Evolutionary conservation across 306 rosid genomes (phyloP), one percentile per base, ranked within the genome.

Genomic region (Pyrus bretschneideri): DNA sequence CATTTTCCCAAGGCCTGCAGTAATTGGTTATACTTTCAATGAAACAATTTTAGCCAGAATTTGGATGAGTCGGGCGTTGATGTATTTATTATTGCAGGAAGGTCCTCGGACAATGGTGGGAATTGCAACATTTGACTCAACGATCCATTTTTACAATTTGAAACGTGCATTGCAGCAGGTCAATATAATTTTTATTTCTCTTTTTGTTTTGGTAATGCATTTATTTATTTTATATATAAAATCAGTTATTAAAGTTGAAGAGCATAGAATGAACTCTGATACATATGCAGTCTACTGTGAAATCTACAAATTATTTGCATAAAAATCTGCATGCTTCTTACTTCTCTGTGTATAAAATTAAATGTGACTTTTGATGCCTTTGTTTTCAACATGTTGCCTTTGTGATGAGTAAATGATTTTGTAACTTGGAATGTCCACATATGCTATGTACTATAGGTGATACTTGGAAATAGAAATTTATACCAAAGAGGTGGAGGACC

Each of bases 121-220:
- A 76, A 81, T 95, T 67, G 98, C 99, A 63, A 92, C 99, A 14
- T 95, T 95, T 88, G 99, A 95, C 83, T 92, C 92, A 19, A 92
- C 98, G 15, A 91, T 95, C 86, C 99, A 95, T 78, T 95, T 95
- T 83, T 95, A 95, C 86, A 95, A 89, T 82, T 81, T 95, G 87
- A 95, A 95, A 87, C 97, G 98, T 74, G 97, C 91, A 33, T 76
- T 89, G 80, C 98, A 95, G 83, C 99, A 95, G 99, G 99, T 95
- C 75, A 77, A 42, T 70, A 71, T 33, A 61, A 79, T 60, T 75
- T 45, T 49, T 76, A 22, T 29, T 9, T 22, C 27, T 15, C 6
- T 49, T 18, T 15, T 49, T 49, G 19, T 49, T 49, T 14, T 46
- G 14, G 52, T 46, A 12, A 13, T 46, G 5, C 19, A 49, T 49